Evolutionary conservation across 305 asterid genomes (phyloP).

Genomic region (Ajuga reptans): DNA sequence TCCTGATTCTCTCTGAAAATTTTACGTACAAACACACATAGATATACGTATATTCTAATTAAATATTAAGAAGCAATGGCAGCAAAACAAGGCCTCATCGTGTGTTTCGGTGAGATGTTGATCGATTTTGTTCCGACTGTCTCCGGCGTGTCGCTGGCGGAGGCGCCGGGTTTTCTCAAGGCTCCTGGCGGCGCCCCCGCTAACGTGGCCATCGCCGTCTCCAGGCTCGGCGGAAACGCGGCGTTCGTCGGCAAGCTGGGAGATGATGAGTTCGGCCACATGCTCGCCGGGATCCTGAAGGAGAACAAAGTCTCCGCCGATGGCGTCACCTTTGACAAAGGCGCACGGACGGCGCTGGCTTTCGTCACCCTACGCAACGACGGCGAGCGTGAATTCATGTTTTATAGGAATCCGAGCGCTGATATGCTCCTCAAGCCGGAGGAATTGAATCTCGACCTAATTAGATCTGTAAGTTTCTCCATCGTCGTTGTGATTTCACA

Average conservation of each 20-base stretch:
- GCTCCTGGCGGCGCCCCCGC: slow-evolving; percentile 93
- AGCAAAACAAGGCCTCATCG: slow-evolving; percentile 37
- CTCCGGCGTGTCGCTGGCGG: slow-evolving; percentile 83
- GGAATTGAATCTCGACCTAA: slow-evolving; percentile 43
- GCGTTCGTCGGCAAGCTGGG: slow-evolving; percentile 83
- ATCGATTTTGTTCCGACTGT: slow-evolving; percentile 83
- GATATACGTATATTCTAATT: not conserved
- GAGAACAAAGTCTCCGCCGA: slow-evolving; percentile 63
- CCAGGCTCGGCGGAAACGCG: slow-evolving; percentile 67
- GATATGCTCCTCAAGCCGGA: slow-evolving; percentile 76
- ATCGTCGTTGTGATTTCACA: not conserved
- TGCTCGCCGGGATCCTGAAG: slow-evolving; percentile 78
- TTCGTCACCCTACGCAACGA: slow-evolving; percentile 84
- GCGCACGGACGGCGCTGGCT: slow-evolving; percentile 78
- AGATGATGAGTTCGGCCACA: slow-evolving; percentile 82
- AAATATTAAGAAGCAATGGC: slow-evolving; percentile 27
- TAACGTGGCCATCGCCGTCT: slow-evolving; percentile 74
- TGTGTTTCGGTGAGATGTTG: slow-evolving; percentile 88
- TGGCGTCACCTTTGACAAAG: slow-evolving; percentile 62
- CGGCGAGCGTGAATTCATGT: slow-evolving; percentile 92
- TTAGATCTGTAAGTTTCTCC: slow-evolving; percentile 60
- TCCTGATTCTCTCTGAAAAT: not conserved
- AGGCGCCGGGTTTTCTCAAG: slow-evolving; percentile 78
- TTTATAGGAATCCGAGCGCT: slow-evolving; percentile 79
- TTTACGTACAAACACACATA: not conserved